A percentile compares a stretch with the other conserved stretches of the same genome.
Conservation (phyloP, 2,329 filamentous ascomycete species). For the Microcyclosporella mali region DNA sequence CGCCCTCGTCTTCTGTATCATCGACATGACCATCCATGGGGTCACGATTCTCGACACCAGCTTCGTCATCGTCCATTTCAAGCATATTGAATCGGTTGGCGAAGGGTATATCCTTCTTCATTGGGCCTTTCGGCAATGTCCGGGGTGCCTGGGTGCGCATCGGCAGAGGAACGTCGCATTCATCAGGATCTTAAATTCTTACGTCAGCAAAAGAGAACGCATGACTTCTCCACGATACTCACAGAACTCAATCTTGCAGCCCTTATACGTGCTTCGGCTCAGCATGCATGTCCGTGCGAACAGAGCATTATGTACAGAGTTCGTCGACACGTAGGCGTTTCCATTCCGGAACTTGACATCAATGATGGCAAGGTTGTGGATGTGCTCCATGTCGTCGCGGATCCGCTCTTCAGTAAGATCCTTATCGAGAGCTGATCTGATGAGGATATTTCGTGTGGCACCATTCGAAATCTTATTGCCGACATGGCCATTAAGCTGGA, state of each 20-base stretch:
- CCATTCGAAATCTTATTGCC: slow-evolving; percentile 58
- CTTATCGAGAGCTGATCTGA: slow-evolving; percentile 49
- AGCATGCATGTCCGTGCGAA: slow-evolving; percentile 75
- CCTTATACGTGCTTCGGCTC: slow-evolving; percentile 60
- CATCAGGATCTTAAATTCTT: slow-evolving; percentile 47
- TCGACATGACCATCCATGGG: slow-evolving; percentile 2
- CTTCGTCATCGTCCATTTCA: slow-evolving; percentile 40
- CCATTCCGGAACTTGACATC: slow-evolving; percentile 53
- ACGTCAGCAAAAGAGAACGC: neutral
- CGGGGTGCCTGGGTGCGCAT: slow-evolving; percentile 23
- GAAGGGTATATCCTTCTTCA: slow-evolving; percentile 37
- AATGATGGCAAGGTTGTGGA: slow-evolving; percentile 70
- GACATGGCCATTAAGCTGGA: slow-evolving; percentile 57
- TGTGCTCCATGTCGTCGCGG: slow-evolving; percentile 71
- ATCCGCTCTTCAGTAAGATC: slow-evolving; percentile 58
- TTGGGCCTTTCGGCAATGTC: slow-evolving; percentile 24
- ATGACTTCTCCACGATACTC: neutral
- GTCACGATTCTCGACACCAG: slow-evolving; percentile 19
- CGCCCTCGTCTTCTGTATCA: slow-evolving; percentile 8
- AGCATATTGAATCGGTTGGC: slow-evolving; percentile 60
- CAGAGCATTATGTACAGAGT: slow-evolving; percentile 68
- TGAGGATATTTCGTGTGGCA: slow-evolving; percentile 67
- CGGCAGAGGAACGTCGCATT: slow-evolving; percentile 58
- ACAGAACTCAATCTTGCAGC: slow-evolving; percentile 62
- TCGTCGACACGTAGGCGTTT: slow-evolving; percentile 65